These are phyloP conservation scores for Caryopteris hybrid DNA, from an alignment of 305 asterid genomes.

Conservation along the genomic window DNA sequence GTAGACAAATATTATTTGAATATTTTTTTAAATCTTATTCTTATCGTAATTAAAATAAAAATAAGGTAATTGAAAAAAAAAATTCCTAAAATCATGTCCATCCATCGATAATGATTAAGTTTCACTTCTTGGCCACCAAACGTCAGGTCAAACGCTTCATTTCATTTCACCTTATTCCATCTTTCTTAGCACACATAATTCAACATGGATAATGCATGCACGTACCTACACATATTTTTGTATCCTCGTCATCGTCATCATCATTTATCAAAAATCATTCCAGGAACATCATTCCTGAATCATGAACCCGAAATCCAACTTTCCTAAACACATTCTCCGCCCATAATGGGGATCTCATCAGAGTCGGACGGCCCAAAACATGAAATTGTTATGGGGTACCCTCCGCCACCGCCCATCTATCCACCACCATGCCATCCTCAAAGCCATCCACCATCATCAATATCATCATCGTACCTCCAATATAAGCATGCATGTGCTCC, in stretches of 20 bases:
- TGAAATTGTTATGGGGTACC: conserved; percentile 26
- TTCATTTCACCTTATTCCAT: background rate
- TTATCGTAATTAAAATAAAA: no score
- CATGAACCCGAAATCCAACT: background rate
- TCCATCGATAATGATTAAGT: conserved; percentile 14
- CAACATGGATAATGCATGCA: background rate
- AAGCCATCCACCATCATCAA: no score
- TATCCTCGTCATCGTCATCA: background rate
- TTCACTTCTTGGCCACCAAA: background rate
- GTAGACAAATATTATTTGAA: no score
- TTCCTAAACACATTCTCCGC: background rate
- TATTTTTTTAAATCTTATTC: no score
- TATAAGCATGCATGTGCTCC: background rate
- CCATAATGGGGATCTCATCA: conserved; percentile 21
- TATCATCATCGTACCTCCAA: no score
- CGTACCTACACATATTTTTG: background rate
- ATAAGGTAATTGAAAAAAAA: background rate
- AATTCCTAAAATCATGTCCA: conserved; percentile 11
- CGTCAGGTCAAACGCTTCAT: conserved; percentile 16
- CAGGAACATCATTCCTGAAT: background rate
- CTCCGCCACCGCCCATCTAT: conserved; percentile 5
- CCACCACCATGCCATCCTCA: background rate
- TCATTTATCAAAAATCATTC: background rate
- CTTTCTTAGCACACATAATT: background rate
- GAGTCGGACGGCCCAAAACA: conserved; percentile 13